These are phyloP conservation scores for Pilasporangium apinafurcum DNA, from an alignment of 352 stramenopile genomes.

Conservation along the genomic window DNA sequence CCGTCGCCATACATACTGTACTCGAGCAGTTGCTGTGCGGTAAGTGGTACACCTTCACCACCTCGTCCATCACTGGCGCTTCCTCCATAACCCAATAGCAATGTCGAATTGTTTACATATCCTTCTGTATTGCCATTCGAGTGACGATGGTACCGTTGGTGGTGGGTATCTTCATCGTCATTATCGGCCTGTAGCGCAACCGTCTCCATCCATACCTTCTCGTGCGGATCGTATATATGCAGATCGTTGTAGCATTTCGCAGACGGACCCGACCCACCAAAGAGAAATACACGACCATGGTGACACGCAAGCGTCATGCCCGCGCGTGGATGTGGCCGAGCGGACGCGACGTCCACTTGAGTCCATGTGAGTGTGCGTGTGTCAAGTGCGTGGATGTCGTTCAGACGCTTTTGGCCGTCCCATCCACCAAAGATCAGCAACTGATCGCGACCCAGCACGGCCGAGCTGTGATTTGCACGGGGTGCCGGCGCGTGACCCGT, in stretches of 20 bases:
- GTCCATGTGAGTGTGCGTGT: slow-evolving; percentile 88
- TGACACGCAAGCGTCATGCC: slow-evolving; percentile 96
- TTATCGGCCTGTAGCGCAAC: slow-evolving; percentile 6
- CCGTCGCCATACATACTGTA: slow-evolving; percentile 13
- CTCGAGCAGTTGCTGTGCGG: slow-evolving; percentile 15
- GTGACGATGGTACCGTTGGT: too few relatives aligned
- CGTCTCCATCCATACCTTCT: slow-evolving; percentile 11
- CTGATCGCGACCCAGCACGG: slow-evolving; percentile 66
- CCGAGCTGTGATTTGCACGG: slow-evolving; percentile 93
- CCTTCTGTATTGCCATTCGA: not conserved
- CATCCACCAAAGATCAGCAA: slow-evolving; percentile 96
- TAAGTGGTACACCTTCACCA: slow-evolving; percentile 19
- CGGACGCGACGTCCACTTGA: slow-evolving; percentile 34
- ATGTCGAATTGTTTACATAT: too few relatives aligned
- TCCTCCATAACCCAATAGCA: too few relatives aligned
- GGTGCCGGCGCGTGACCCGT: slow-evolving; percentile 77
- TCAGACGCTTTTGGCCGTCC: slow-evolving; percentile 90
- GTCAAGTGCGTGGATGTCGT: slow-evolving; percentile 95
- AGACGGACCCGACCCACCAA: slow-evolving; percentile 90
- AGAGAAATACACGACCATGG: slow-evolving; percentile 89
- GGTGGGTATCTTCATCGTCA: too few relatives aligned
- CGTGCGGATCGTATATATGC: slow-evolving; percentile 37
- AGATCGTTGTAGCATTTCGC: slow-evolving; percentile 96
- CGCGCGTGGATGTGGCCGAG: slow-evolving; percentile 85
- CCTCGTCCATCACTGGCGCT: too few relatives aligned